These are phyloP conservation scores for Ustilago loliicola DNA, from an alignment of 1,284 basidiomycete species.

Conservation along the genomic window DNA sequence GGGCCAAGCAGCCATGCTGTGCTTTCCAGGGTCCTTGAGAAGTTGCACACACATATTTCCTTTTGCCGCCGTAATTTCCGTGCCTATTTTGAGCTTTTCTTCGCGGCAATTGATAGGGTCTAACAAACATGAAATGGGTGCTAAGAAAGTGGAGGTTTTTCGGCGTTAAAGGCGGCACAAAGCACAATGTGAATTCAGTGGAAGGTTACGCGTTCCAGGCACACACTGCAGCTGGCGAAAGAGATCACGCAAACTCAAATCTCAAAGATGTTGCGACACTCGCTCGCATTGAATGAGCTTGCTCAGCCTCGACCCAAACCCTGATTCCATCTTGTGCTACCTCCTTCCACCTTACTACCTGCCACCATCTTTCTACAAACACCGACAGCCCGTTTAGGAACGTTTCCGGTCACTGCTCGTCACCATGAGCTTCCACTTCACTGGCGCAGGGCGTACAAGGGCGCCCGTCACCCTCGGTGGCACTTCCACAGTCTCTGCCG, in stretches of 20 bases:
- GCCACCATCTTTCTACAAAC: slow-evolving; percentile 1
- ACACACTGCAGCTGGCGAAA: background rate
- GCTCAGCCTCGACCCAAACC: background rate
- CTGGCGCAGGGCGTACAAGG: slow-evolving; percentile 40
- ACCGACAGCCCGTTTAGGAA: background rate
- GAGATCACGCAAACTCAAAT: slow-evolving; percentile 10
- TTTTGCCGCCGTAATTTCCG: background rate
- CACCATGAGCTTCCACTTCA: slow-evolving; percentile 57
- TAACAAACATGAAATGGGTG: background rate
- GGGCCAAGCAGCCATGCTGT: background rate
- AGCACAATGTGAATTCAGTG: background rate
- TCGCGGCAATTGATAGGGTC: background rate
- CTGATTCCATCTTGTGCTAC: background rate
- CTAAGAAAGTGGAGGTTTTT: slow-evolving; percentile 19
- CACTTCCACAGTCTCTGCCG: slow-evolving; percentile 28
- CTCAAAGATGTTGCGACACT: background rate
- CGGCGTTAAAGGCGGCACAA: slow-evolving; percentile 12
- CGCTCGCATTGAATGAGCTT: background rate
- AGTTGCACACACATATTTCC: background rate
- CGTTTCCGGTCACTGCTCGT: too few relatives aligned
- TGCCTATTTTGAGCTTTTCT: background rate
- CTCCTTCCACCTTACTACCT: background rate
- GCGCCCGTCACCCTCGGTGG: slow-evolving; percentile 50
- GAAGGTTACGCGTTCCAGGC: slow-evolving; percentile 9
- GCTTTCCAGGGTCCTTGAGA: background rate